Conservation (phyloP, 257 asterid genomes). For the Forsythia viridissima region DNA sequence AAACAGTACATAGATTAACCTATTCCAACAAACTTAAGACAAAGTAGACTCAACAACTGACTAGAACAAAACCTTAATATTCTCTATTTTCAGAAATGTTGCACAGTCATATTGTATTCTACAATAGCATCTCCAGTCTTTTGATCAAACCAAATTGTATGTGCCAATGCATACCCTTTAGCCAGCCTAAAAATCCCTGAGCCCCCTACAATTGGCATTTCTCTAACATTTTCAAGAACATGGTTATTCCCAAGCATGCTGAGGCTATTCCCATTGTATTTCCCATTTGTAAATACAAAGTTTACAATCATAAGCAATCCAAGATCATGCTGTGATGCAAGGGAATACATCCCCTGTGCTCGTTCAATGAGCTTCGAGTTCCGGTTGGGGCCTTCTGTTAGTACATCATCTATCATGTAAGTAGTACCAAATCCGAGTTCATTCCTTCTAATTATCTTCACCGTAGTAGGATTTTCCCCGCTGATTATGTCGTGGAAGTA, state of each 20-base stretch:
- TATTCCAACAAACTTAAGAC: too few relatives aligned
- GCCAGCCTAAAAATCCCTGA: conserved; percentile 42
- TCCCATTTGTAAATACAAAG: conserved; percentile 28
- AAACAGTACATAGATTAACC: too few relatives aligned
- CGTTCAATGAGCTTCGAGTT: conserved; percentile 38
- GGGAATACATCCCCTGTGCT: conserved; percentile 45
- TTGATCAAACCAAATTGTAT: conserved; percentile 31
- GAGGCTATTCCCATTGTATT: conserved; percentile 39
- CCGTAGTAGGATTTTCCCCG: conserved; percentile 37
- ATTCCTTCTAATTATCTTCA: conserved; percentile 17
- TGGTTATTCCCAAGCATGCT: conserved; percentile 49
- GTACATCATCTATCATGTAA: conserved; percentile 34
- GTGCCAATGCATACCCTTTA: conserved; percentile 44
- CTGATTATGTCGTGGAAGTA: conserved; percentile 41
- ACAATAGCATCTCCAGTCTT: conserved; percentile 45
- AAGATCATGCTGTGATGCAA: conserved; percentile 30
- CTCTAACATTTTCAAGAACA: conserved; percentile 38
- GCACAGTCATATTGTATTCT: conserved; percentile 39
- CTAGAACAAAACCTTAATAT: too few relatives aligned
- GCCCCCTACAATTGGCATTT: conserved; percentile 54
- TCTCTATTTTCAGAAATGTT: conserved; percentile 16
- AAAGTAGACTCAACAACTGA: too few relatives aligned
- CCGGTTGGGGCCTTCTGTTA: conserved; percentile 25
- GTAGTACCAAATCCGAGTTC: conserved; percentile 28
- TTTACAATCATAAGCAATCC: conserved; percentile 37